Evolutionary conservation across 2,329 filamentous ascomycete species (phyloP), one percentile per base, ranked within the genome.

Genomic region (Alternaria angustiovoidea): DNA sequence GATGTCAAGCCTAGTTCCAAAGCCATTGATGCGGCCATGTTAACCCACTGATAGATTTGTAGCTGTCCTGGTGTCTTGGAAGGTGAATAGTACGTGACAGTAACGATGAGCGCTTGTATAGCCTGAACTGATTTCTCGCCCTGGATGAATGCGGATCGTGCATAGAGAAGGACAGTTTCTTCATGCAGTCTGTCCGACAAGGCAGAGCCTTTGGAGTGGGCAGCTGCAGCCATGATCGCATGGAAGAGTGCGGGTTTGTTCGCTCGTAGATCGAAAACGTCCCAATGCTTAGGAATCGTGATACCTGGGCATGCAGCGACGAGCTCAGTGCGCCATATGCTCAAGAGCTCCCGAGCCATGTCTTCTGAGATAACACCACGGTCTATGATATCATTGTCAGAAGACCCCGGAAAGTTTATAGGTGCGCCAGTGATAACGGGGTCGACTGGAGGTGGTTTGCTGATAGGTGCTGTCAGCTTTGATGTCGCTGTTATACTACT

Each of bases 41-140:
- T 78, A 7, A 68, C 66, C 61, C 71, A 78, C 32, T 74, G 73
- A 47, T 75, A 77, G 14, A 78, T 75, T 28, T 76, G 75, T 32
- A 77, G 53, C 11, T 75, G 73, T 0, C 69, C 68, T 9, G 72
- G 74, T 1, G 66, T 67, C 36, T 71, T 75, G 8, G 74, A 75
- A 26, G 75, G 75, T 11, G 75, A 76, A 41, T 74, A 76, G 55
- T 73, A 78, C 2, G 70, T 64, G 12, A 78, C 72, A 8, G 75
- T 76, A 1, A 78, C 68, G 7, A 76, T 59, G n/a, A 78, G 56
- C 9, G 75, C 75, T 57, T 78, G 75, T 6, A 78, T 71, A 47
- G 71, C 70, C 54, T 78, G 71, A n/a, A 78, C 58, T 1, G 72
- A 73, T 57, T 78, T 78, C 51, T 76, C 75, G n/a, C 75, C 75